Conservation (phyloP, 352 stramenopile species). For the Phytophthora crassamura region DNA sequence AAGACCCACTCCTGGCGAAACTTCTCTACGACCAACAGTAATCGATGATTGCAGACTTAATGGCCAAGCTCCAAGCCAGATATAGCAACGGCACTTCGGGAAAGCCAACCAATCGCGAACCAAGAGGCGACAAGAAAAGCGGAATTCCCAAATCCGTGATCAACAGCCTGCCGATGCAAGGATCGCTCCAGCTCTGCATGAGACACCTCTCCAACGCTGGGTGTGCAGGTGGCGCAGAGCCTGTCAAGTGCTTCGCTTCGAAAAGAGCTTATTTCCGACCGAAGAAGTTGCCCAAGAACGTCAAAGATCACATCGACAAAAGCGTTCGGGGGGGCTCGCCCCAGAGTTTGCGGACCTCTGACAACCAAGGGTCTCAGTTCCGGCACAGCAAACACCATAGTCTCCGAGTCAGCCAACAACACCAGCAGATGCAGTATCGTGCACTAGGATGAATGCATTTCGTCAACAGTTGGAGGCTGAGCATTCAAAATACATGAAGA, state of each 20-base stretch:
- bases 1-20: too few species aligned
- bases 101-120: too few species aligned
- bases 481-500: not conserved
- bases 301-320: too few species aligned
- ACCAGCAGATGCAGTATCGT: too few species aligned
- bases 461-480: not conserved
- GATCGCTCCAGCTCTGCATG: not conserved
- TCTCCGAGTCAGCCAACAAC: too few species aligned
- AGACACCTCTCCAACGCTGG: constrained; percentile 9
- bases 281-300: not conserved
- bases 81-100: too few species aligned
- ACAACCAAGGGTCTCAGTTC: not conserved
- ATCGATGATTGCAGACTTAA: too few species aligned
- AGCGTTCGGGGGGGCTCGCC: not conserved
- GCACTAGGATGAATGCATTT: too few species aligned
- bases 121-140: too few species aligned
- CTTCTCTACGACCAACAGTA: too few species aligned
- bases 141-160: not conserved
- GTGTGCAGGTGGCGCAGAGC: not conserved
- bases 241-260: not conserved
- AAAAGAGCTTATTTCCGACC: constrained; percentile 2
- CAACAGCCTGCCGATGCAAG: not conserved
- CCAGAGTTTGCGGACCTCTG: constrained; percentile 2
- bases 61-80: too few species aligned
- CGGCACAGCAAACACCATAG: not conserved